Evolutionary conservation across 768 basidiomycete species (phyloP), one percentile per base, ranked within the genome.

Genomic region (Gymnopilus dilepis): DNA sequence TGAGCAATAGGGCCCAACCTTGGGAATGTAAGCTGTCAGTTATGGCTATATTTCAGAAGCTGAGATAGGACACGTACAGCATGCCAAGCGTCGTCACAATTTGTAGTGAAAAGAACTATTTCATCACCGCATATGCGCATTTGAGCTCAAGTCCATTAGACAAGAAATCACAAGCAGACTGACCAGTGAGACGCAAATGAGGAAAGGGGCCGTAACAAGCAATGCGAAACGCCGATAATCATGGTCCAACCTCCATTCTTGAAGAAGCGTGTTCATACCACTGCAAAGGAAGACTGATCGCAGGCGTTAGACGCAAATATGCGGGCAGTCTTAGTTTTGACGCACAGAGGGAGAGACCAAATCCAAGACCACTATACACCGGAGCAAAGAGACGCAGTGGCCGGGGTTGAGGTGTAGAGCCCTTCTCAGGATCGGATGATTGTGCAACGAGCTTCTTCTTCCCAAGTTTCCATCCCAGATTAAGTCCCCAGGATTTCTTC

Each of bases 1-100:
- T 95, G 94, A 6, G 92, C 86, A 47, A 95, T 89, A 19, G 94
- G 94, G 24, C 94, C 94, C 61, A 94, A 65, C 8, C 89, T 90
- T 62, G 7, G 38, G 48, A 53, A 70, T 62, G 63, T 70, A 65
- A 67, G 54, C 48, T 58, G 66, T 61, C 64, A 69, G 62, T 61
- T 61, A 57, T 56, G 53, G 64, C 51, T 59, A 65, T 52, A 40
- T 50, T 17, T 28, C 22, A n/a, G 50, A 50, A 56, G 41, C 15
- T 43, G 42, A 52, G 22, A 38, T n/a, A 15, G 51, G 56, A 56
- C 61, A 56, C 60, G 62, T 69, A 91, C 90, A 87, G 77, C 77
- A 87, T 90, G 12, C 84, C 79, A 28, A 91, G 48, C 58, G 84
- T 88, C n/a, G 81, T 75, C 30, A 92, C 65, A 34, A 91, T 83